Evolutionary conservation across 1,139 yeast species (phyloP), one percentile per base, ranked within the genome.

Genomic region (Groenewaldozyma sp.): DNA sequence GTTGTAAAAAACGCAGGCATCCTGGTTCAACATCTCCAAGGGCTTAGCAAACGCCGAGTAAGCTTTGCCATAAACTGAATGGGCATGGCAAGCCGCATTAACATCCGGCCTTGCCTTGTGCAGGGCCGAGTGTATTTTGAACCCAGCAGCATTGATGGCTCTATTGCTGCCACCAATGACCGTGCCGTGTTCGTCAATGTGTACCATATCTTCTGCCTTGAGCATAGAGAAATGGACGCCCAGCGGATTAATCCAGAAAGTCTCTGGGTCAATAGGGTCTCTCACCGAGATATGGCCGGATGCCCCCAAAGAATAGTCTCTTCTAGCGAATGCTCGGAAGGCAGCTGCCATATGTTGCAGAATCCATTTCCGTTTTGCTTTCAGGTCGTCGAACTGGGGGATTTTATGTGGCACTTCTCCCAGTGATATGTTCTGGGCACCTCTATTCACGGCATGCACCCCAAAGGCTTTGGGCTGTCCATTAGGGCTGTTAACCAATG

Each of bases 211-310:
- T 33, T 76, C 65, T 13, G 82, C 88, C 51, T 70, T 78, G 51
- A 82, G 67, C 42, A 80, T 62, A 11, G 78, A 77, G 58, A 79
- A 82, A 56, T 82, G 94, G 46, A 71, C 73, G 17, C 81, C 86
- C 43, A 82, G 61, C 2, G 91, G 91, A 57, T 81, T 81, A 56
- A 81, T 79, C 91, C 93, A 82, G 56, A 82, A 82, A 2, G 86
- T 78, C 31, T 68, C 59, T 18, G 79, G 76, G 46, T 77, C 74
- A 33, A 80, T 75, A 2, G 94, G 93, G 53, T 82, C 94, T 47
- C 88, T 70, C 11, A 82, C 70, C 2, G 88, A 78, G 39, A 82
- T 81, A 55, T 82, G 94, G 24, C 94, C 94, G 0, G 94, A 86
- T 17, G 76, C 59, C 9, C 94, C 94, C 58, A 80, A 84, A n/a